Evolutionary conservation across 441 rosid genomes (phyloP), one percentile per base, ranked within the genome.

Genomic region (Flueggea neowawraea): DNA sequence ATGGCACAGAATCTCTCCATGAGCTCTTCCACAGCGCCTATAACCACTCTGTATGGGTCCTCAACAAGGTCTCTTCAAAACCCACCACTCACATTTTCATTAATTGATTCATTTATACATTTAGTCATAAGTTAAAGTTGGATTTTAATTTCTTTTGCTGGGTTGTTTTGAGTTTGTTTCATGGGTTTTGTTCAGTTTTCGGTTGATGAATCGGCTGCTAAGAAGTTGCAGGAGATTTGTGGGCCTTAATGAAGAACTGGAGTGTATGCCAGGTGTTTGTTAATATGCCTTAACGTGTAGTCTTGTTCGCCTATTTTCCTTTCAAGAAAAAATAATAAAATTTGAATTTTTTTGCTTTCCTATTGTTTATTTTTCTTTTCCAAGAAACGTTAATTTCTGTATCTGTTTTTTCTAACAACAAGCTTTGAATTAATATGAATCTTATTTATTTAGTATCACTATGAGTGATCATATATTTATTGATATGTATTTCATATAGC

Each of bases 31-130:
- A 71, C 61, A 77, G 98, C 47, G 83, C 93, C 14, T 88, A 87
- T 53, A 81, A 80, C 72, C 97, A 93, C 78, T 87, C 98, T 56
- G 65, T 88, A 47, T 90, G 98, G 97, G 86, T 94, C 69, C 93
- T 88, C 80, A 75, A 77, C 62, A 94, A 94, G 97, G 96, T 87
- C 36, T 47, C 10, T 0, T 33, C 16, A n/a, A 6, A 7, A 16
- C 22, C 15, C 10, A 16, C 32, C 3, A 1, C 2, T 43, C 3
- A 6, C 45, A 6, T 11, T 43, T 11, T 43, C 45, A 6, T 11
- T 43, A 1, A 6, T 6, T 11, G 8, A 6, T 43, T 43, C 45
- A 43, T 6, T 43, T 6, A 6, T 11, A 6, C 45, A 11, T 43
- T 11, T 43, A 6, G 1, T 11, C 12, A 43, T 43, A 43, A 6